Evolutionary conservation across 441 rosid genomes (phyloP).

Genomic region (Eruca vesicaria): DNA sequence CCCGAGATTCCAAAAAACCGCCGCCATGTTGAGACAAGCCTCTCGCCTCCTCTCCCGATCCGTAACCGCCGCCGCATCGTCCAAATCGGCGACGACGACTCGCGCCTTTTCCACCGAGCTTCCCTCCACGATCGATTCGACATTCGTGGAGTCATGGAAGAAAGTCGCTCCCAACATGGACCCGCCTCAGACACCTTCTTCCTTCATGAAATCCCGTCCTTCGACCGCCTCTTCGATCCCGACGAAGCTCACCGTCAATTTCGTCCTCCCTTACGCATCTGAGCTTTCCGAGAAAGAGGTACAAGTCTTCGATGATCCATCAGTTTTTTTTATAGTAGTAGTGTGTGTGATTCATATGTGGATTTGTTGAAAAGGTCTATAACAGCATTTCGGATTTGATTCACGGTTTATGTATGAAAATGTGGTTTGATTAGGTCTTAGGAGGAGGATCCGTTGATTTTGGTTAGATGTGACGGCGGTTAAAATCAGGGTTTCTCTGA

Average conservation of each 20-base stretch:
- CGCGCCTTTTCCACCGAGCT: constrained; percentile 55
- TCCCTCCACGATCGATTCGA: constrained; percentile 45
- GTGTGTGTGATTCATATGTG: neutral
- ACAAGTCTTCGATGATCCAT: constrained; percentile 17
- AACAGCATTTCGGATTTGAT: constrained; percentile 35
- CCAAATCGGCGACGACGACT: constrained; percentile 42
- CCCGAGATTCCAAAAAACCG: constrained; percentile 19
- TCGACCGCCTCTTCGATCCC: constrained; percentile 55
- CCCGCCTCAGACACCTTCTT: constrained; percentile 65
- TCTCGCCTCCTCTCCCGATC: constrained; percentile 58
- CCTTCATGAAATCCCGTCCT: constrained; percentile 64
- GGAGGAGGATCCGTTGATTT: constrained; percentile 1
- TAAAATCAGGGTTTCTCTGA: too few relatives aligned
- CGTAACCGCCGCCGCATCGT: constrained; percentile 37
- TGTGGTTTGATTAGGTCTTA: constrained; percentile 14
- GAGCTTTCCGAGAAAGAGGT: constrained; percentile 72
- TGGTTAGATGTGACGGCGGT: too few relatives aligned
- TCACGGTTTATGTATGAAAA: neutral
- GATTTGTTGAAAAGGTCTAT: constrained; percentile 11
- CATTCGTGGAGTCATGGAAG: constrained; percentile 62
- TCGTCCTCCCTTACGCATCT: constrained; percentile 74
- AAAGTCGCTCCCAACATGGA: constrained; percentile 59
- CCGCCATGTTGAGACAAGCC: constrained; percentile 69
- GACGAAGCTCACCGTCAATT: constrained; percentile 70
- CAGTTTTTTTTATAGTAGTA: neutral